Conservation (phyloP, 2,329 filamentous ascomycete genomes). For the Monosporascus sp. region DNA sequence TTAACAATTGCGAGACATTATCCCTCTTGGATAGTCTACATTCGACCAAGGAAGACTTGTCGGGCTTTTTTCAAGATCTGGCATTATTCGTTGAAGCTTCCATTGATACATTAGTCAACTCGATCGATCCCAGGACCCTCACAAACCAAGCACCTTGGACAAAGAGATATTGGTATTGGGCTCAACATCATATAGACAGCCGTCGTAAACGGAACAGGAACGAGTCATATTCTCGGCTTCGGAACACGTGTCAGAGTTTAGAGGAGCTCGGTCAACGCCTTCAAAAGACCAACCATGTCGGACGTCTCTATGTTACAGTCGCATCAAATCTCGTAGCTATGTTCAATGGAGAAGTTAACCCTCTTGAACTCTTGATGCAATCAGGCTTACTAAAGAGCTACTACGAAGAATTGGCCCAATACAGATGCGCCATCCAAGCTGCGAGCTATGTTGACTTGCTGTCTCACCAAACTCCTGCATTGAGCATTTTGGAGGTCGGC, state of each 20-base stretch:
- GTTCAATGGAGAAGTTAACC: background rate
- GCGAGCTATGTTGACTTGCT: slow-evolving; percentile 1
- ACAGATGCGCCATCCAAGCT: background rate
- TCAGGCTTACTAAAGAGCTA: slow-evolving; percentile 1
- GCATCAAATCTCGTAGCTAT: slow-evolving; percentile 3
- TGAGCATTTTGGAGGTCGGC: too few species aligned
- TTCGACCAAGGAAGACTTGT: background rate
- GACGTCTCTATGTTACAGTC: slow-evolving; percentile 1
- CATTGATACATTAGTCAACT: background rate
- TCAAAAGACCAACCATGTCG: background rate
- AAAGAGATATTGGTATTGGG: slow-evolving; percentile 6
- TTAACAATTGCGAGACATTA: background rate
- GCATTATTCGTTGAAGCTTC: slow-evolving; percentile 2
- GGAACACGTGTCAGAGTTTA: background rate
- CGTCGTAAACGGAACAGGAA: background rate
- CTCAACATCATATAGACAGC: slow-evolving; percentile 3
- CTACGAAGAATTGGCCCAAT: slow-evolving; percentile 1
- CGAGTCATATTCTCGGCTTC: background rate
- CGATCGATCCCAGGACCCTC: background rate
- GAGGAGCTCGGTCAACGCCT: slow-evolving; percentile 1
- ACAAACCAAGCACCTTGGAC: background rate
- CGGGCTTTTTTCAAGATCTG: slow-evolving; percentile 1
- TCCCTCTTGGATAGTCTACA: background rate
- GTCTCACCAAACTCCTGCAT: too few species aligned
- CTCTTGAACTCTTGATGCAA: slow-evolving; percentile 2